Percentiles rank a stretch among this genome's conserved stretches.
Conservation (phyloP, 192 early-diverging fungal species). For the Backusella circina region DNA sequence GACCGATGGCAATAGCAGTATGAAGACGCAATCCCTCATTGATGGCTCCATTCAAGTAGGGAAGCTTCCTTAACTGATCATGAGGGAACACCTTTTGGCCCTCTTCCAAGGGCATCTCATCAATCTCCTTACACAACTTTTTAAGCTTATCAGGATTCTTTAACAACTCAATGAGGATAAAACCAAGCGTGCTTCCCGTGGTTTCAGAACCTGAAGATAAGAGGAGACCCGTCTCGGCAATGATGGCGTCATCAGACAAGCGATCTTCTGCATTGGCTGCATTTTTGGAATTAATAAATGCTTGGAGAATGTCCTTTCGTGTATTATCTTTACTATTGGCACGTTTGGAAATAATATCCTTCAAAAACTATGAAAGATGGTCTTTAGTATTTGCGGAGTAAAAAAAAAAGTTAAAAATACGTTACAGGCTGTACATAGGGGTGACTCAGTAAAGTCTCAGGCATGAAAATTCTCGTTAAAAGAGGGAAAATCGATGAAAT, state of each 20-base stretch:
- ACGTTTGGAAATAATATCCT: slow-evolving; percentile 14
- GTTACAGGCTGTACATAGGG: neutral
- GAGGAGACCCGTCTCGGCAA: slow-evolving; percentile 34
- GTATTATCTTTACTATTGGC: neutral
- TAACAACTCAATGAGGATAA: slow-evolving; percentile 21
- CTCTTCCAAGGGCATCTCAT: neutral
- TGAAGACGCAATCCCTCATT: slow-evolving; percentile 48
- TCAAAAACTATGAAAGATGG: slow-evolving; percentile 13
- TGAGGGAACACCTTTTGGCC: slow-evolving; percentile 5
- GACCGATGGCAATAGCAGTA: slow-evolving; percentile 33
- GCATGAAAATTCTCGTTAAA: neutral
- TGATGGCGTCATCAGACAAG: slow-evolving; percentile 38
- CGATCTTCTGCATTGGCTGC: slow-evolving; percentile 27
- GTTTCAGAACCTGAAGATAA: slow-evolving; percentile 36
- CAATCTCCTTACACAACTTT: slow-evolving; percentile 17
- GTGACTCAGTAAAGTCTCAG: neutral
- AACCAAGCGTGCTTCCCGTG: slow-evolving; percentile 24
- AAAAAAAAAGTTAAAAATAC: neutral
- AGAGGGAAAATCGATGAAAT: neutral
- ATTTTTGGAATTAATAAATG: slow-evolving; percentile 36
- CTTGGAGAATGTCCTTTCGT: slow-evolving; percentile 43
- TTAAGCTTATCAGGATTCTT: slow-evolving; percentile 5
- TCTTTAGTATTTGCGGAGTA: neutral
- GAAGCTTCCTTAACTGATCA: slow-evolving; percentile 38
- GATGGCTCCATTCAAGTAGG: slow-evolving; percentile 48